Conservation (phyloP, 2,329 filamentous ascomycete species). For the Ciborinia camelliae region DNA sequence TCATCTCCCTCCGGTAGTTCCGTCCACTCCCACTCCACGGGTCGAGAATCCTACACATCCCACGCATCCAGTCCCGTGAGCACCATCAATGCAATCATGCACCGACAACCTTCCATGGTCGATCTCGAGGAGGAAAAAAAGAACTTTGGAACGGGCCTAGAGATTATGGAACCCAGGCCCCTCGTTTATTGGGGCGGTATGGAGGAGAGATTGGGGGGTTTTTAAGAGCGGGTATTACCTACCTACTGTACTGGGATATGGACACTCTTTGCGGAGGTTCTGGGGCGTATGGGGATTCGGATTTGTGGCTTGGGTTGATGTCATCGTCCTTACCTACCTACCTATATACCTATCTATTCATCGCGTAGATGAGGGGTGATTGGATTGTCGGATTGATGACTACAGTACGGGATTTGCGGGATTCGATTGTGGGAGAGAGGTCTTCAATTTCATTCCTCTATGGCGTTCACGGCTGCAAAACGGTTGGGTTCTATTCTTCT, state of each 20-base stretch:
- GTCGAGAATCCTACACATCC: slow-evolving; percentile 43
- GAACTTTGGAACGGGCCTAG: slow-evolving; percentile 51
- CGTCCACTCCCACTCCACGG: slow-evolving; percentile 32
- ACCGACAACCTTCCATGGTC: slow-evolving; percentile 55
- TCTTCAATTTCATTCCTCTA: slow-evolving; percentile 9
- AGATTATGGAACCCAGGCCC: slow-evolving; percentile 58
- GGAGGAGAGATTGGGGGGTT: slow-evolving; percentile 42
- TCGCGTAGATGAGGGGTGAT: not conserved
- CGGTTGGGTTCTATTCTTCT: not conserved
- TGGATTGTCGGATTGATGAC: not conserved
- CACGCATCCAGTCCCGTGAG: slow-evolving; percentile 42
- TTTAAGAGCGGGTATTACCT: too few species aligned
- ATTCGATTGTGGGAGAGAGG: slow-evolving; percentile 21
- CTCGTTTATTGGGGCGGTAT: slow-evolving; percentile 62
- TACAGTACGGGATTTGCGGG: slow-evolving; percentile 1
- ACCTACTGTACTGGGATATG: too few species aligned
- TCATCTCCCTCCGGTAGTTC: slow-evolving; percentile 40
- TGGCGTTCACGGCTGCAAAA: slow-evolving; percentile 8
- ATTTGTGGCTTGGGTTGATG: not conserved
- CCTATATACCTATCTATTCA: too few species aligned
- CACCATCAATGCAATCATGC: slow-evolving; percentile 58
- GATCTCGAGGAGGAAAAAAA: slow-evolving; percentile 56
- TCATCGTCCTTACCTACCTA: too few species aligned
- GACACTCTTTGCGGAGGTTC: too few species aligned
- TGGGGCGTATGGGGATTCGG: not conserved